Evolutionary conservation across 345 rosid species (phyloP).

Genomic region (Laguncularia racemosa): DNA sequence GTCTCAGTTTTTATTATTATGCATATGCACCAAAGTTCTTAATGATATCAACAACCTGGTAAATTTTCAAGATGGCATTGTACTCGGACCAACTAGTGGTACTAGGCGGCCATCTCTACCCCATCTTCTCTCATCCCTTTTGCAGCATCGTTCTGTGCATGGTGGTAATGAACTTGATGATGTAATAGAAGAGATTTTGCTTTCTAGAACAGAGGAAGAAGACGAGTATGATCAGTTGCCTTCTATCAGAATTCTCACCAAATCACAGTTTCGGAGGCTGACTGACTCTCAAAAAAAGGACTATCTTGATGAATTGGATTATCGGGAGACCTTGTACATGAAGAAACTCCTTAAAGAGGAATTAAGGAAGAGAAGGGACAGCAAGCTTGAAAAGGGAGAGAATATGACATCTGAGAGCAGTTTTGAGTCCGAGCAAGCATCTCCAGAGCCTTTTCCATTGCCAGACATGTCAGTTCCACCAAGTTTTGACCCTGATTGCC

Average conservation of each 20-base stretch:
- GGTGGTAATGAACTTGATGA: constrained; percentile 40
- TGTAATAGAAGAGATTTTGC: constrained; percentile 41
- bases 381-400: constrained; percentile 33
- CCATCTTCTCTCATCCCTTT: constrained; percentile 73
- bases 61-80: constrained; percentile 53
- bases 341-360: constrained; percentile 86
- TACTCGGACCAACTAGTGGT: constrained; percentile 46
- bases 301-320: constrained; percentile 87
- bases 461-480: constrained; percentile 85
- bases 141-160: constrained; percentile 46
- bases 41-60: constrained; percentile 60
- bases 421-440: constrained; percentile 18
- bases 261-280: constrained; percentile 64
- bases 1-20: constrained; percentile 59
- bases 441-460: constrained; percentile 47
- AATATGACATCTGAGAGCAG: constrained; percentile 16
- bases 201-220: constrained; percentile 50
- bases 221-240: constrained; percentile 90
- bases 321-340: constrained; percentile 71
- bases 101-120: constrained; percentile 72
- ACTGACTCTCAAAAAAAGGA: constrained; percentile 60
- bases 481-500: constrained; percentile 70
- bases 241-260: constrained; percentile 67
- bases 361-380: constrained; percentile 34
- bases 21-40: constrained; percentile 69